Evolutionary conservation across 176 grass and related monocot species (phyloP).

Genomic region (Avena eriantha): DNA sequence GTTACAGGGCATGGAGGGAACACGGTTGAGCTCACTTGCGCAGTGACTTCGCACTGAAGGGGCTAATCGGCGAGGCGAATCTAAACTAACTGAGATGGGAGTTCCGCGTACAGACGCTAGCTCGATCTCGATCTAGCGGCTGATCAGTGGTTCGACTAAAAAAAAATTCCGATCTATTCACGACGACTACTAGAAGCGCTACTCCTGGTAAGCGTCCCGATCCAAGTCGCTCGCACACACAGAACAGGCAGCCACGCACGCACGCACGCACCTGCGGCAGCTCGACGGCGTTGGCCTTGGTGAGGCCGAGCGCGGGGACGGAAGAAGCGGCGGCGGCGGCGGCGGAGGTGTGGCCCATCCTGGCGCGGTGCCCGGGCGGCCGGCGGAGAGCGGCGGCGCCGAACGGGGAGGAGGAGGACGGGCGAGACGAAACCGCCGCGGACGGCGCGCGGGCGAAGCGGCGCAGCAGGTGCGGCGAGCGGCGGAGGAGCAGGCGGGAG

Average conservation of each 20-base stretch:
- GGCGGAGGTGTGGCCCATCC: constrained; percentile 76
- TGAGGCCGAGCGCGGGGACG: constrained; percentile 72
- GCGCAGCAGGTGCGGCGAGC: constrained; percentile 42
- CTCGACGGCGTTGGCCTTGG: constrained; percentile 73
- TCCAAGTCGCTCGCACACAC: background rate
- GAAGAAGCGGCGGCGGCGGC: constrained; percentile 22
- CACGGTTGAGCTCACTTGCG: constrained; percentile 25
- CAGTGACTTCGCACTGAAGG: background rate
- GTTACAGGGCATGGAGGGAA: background rate
- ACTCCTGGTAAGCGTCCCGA: background rate
- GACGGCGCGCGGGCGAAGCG: constrained; percentile 17
- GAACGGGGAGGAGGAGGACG: constrained; percentile 18
- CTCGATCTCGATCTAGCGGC: constrained; percentile 40
- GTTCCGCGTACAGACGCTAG: background rate
- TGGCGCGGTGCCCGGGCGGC: constrained; percentile 46
- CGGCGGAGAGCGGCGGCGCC: constrained; percentile 13
- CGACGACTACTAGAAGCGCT: constrained; percentile 4
- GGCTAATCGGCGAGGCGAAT: constrained; percentile 20
- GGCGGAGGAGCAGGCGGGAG: constrained; percentile 32
- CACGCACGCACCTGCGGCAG: constrained; percentile 71
- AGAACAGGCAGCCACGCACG: background rate
- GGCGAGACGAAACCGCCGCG: background rate
- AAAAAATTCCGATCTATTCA: background rate
- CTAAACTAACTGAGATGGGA: background rate
- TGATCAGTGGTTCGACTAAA: background rate